phyloP scores from a whole-genome alignment of 164 flowering plant genomes.

The Euptelea pleiosperma region DNA sequence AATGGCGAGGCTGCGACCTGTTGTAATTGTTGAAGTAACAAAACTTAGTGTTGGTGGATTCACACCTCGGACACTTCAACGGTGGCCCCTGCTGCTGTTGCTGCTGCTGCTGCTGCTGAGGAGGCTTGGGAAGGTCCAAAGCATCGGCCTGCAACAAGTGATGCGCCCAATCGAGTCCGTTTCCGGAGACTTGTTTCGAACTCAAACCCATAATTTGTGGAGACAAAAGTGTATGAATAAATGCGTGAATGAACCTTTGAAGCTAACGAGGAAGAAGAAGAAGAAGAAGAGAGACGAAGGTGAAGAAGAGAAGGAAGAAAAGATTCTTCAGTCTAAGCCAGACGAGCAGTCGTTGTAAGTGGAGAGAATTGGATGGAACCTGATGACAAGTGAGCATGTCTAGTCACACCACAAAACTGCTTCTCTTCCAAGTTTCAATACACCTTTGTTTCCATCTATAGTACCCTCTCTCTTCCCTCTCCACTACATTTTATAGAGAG shows the following conservation, averaged over 20 bases:
- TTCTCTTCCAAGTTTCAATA: constrained; percentile 10
- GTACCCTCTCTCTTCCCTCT: constrained; percentile 11
- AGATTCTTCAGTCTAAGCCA: too few relatives aligned
- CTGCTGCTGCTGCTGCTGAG: too few relatives aligned
- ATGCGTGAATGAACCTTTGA: not conserved
- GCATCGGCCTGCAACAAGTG: constrained; percentile 26
- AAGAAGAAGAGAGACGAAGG: too few relatives aligned
- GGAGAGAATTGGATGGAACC: constrained; percentile 21
- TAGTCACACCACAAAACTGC: constrained; percentile 13
- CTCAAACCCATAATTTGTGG: constrained; percentile 53
- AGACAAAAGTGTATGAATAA: not conserved
- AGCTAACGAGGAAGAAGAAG: too few relatives aligned
- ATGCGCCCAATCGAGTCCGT: constrained; percentile 43
- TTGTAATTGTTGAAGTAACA: constrained; percentile 88
- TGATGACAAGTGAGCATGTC: constrained; percentile 44
- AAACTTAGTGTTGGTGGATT: constrained; percentile 69
- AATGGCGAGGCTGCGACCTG: constrained; percentile 74
- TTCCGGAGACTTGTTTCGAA: constrained; percentile 44
- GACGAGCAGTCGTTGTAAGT: not conserved
- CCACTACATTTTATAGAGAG: constrained; percentile 18
- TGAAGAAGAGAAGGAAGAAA: too few relatives aligned
- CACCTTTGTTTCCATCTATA: constrained; percentile 4
- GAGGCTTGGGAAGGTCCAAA: constrained; percentile 28
- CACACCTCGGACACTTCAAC: constrained; percentile 77
- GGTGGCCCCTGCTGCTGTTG: constrained; percentile 31